Evolutionary conservation across 139 green algal genomes (phyloP), one percentile per base, ranked within the genome.

Genomic region (Zygnema cylindricum): DNA sequence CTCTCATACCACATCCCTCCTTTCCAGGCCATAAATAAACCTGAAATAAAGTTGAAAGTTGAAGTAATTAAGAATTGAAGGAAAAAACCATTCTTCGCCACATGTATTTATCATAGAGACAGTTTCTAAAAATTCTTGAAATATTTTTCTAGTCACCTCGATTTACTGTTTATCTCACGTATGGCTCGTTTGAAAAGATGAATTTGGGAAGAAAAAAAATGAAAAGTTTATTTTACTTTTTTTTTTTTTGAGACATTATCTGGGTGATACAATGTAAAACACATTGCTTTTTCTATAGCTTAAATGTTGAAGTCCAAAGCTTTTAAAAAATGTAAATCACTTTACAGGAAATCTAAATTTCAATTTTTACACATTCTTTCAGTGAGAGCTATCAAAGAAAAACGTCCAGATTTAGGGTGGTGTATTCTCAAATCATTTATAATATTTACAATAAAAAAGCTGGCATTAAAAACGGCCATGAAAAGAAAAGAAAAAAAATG

Each of bases 21-120:
- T 87, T 84, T 25, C 30, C 86, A 23, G 91, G 89, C 69, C 86
- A 90, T 79, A 90, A n/a, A 79, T 89, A 89, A 11, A 90, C 77
- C 84, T 88, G 84, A 7, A 30, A 73, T 30, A n/a, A 73, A 36
- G 57, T n/a, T 30, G 30, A 36, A n/a, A 30, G 57, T 30, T n/a
- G 30, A 30, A 73, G 57, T 73, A n/a, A n/a, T n/a, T n/a, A n/a
- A n/a, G n/a, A n/a, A n/a, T n/a, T 25, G 30, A 25, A 25, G 57
- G 30, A 73, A 25, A 73, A 30, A 73, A 30, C 57, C 57, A 25
- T 30, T 30, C 57, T 35, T 30, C 57, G 57, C 57, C 57, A 25
- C 57, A 30, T 30, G 57, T 73, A 30, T 73, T 73, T 73, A 25
- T 73, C 57, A 73, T 73, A 73, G 57, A 30, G 57, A 35, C 30